phyloP scores from a whole-genome alignment of 129 eudicot genomes.

The Chrysanthemum lavandulifolium region DNA sequence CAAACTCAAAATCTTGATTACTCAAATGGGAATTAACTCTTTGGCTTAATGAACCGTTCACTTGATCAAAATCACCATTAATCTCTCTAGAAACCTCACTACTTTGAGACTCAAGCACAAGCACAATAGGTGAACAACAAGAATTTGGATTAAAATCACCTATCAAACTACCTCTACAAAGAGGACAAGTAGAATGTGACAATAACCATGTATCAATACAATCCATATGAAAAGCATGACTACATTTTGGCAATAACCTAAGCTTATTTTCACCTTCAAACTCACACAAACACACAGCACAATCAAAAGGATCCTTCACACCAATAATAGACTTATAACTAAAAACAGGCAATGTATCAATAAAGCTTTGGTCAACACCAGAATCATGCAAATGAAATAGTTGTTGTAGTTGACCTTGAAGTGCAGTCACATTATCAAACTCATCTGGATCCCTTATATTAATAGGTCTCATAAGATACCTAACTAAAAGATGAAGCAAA shows the following conservation, averaged over 20 bases:
- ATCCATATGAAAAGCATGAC: slow-evolving; percentile 93
- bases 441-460: slow-evolving; percentile 58
- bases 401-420: slow-evolving; percentile 83
- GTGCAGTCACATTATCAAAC: slow-evolving; percentile 54
- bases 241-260: slow-evolving; percentile 70
- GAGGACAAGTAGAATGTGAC: slow-evolving; percentile 93
- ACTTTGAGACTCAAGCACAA: slow-evolving; percentile 32
- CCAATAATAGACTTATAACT: slow-evolving; percentile 47
- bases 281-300: slow-evolving; percentile 94
- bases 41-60: slow-evolving; percentile 30
- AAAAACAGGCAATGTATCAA: slow-evolving; percentile 77
- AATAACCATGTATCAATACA: slow-evolving; percentile 90
- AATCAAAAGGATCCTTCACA: slow-evolving; percentile 69
- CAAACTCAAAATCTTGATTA: slow-evolving; percentile 32
- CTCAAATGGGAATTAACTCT: slow-evolving; percentile 47
- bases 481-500: slow-evolving; percentile 72
- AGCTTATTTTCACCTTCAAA: slow-evolving; percentile 76
- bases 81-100: slow-evolving; percentile 57
- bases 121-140: slow-evolving; percentile 50
- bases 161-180: slow-evolving; percentile 70
- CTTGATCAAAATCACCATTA: slow-evolving; percentile 2
- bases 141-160: slow-evolving; percentile 39
- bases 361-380: slow-evolving; percentile 84
- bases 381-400: slow-evolving; percentile 81
- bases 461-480: slow-evolving; percentile 52